Evolutionary conservation across 345 rosid genomes (phyloP), one percentile per base, ranked within the genome.

Genomic region (Salix purpurea): DNA sequence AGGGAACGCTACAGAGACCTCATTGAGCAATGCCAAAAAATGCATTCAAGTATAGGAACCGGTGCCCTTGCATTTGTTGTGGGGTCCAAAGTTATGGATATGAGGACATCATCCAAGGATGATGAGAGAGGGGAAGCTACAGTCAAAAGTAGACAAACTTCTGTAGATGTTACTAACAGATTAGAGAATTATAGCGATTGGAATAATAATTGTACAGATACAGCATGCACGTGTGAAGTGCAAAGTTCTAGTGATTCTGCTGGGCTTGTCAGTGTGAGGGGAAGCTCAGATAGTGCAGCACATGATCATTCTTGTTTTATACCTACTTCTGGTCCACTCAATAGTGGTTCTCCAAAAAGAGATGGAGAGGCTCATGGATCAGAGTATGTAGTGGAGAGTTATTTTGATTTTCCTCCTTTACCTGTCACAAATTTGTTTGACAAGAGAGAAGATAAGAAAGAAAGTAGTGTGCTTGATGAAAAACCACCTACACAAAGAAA

Each of bases 21-120:
- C 82, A 78, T 92, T 73, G 87, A 80, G 85, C 91, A 92, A 81
- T 94, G 97, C 67, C 97, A 91, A 76, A 70, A 74, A 69, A 94
- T 94, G 97, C 97, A 94, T 91, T 84, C 97, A 75, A 94, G 93
- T 81, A 86, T 92, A 68, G 98, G 98, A 83, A 92, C 96, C 77
- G 98, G 98, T 62, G 80, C 89, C 60, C 97, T 94, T 87, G 98
- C 98, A 12, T 92, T 87, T 86, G 87, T 85, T 68, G 96, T 91
- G 81, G 97, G 98, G 40, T 92, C 98, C 76, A 94, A 94, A 83
- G 92, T 94, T 79, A 89, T 94, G 98, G 98, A 94, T 81, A 87
- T 91, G 88, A 86, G 98, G 84, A 89, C 88, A 79, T 83, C 91
- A 67, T 92, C 92, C 83, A 94, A 89, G 77, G 88, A 84, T 89